Base-by-base conservation (phyloP, 148 eudicot genomes). In the Chenopodium berlandieri region DNA sequence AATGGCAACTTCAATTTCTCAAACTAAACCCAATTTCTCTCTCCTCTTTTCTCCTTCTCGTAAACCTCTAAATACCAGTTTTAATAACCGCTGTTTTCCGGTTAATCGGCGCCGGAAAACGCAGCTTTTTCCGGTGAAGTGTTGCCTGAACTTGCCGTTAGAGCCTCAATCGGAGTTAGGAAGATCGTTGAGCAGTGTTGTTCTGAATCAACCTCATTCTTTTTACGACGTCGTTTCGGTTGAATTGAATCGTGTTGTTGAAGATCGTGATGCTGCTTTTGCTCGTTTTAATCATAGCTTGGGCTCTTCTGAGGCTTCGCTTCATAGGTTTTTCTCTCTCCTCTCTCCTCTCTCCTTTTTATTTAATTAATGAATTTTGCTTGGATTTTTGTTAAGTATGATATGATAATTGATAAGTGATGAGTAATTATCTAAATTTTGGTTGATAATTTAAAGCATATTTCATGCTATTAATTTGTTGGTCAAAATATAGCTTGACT, bases 261-360 rank as follows among this genome's bases (percentile, higher is more conserved):
- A 68, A 16, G 90, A 93, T 74, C 90, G 89, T 9, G 89, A 86
- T 60, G 92, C 69, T 25, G 95, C 94, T 25, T 52, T 87, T 58
- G 81, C 80, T 69, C 86, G 97, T 5, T 34, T 71, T 76, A 25
- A 66, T 11, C 87, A 87, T 74, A 91, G 91, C 80, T 32, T 63
- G 4, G 92, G 81, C 65, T 88, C 97, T 9, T 74, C 86, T 71
- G 93, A 93, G 80, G 94, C 91, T 74, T 68, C 69, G 17, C 97
- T 95, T 77, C 92, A 93, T 83, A 90, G 97, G 98, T 95, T 78
- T 27, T 44, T 62, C 60, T 34, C 63, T 56, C 27, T n/a, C 44
- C 63, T 7, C 2, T 47, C 23, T 25, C 7, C 0, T 20, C 0
- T 14, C 2, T 77, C 67, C n/a, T 2, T 31, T 12, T 58, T 25